Evolutionary conservation across 208 protist genomes (phyloP).

Genomic region (Phytomonas francai): DNA sequence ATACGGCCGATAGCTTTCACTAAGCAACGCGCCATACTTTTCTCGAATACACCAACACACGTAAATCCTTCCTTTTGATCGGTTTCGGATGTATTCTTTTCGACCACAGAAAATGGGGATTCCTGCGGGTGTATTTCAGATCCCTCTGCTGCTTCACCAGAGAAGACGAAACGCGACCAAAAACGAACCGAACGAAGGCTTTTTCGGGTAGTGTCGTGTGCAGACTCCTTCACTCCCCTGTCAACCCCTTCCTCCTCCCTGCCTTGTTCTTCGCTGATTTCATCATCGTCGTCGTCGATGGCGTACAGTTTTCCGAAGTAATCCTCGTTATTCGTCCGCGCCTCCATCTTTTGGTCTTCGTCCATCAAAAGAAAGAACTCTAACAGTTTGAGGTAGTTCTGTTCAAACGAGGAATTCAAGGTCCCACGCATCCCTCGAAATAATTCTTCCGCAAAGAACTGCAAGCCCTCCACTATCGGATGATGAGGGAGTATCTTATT

Average conservation of each 20-base stretch:
- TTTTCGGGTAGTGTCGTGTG: neutral
- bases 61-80: constrained; percentile 12
- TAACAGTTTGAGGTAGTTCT: constrained; percentile 44
- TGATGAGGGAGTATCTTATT: constrained; percentile 30
- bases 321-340: neutral
- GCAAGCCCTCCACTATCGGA: constrained; percentile 61
- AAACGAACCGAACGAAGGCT: constrained; percentile 6
- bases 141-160: too few species aligned
- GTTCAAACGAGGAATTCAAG: constrained; percentile 74
- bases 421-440: constrained; percentile 77
- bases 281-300: constrained; percentile 11
- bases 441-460: constrained; percentile 57
- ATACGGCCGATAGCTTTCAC: constrained; percentile 26
- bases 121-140: neutral
- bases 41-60: constrained; percentile 14
- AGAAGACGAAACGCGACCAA: too few species aligned
- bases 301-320: constrained; percentile 14
- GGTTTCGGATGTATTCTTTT: neutral
- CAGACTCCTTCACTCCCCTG: neutral
- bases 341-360: neutral
- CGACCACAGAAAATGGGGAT: neutral
- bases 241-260: too few species aligned
- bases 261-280: neutral
- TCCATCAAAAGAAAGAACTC: constrained; percentile 34
- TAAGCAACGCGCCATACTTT: constrained; percentile 22